Evolutionary conservation across 352 stramenopile species (phyloP).

Genomic region (Elongisporangium undulatum): DNA sequence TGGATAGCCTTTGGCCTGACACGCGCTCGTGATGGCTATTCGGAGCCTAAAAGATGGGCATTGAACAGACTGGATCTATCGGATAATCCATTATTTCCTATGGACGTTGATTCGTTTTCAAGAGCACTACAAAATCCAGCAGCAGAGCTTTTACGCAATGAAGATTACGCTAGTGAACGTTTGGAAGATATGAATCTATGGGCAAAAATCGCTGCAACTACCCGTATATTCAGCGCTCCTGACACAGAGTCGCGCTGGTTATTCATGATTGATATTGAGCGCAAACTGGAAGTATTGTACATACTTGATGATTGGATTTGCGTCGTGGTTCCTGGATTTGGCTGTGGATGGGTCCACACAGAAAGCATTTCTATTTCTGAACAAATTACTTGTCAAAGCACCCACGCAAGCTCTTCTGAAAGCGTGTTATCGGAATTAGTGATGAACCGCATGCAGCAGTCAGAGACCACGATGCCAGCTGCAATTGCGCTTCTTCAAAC

Average conservation of each 20-base stretch:
- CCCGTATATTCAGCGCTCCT: neutral
- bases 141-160: neutral
- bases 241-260: neutral
- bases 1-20: slow-evolving; percentile 5
- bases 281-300: neutral
- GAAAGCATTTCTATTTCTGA: neutral
- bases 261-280: no score
- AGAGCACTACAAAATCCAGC: neutral
- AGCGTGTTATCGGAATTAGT: neutral
- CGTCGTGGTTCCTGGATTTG: slow-evolving; percentile 4
- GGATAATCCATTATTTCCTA: neutral
- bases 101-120: slow-evolving; percentile 2
- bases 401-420: neutral
- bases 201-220: neutral
- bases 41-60: neutral
- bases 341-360: neutral
- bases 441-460: neutral
- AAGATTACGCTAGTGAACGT: neutral
- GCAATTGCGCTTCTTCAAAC: neutral
- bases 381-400: no score
- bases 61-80: slow-evolving; percentile 4
- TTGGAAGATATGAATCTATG: neutral
- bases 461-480: neutral
- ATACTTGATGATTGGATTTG: slow-evolving; percentile 1
- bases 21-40: neutral